Conservation (phyloP, 768 basidiomycete species). For the Kwoniella dejecticola region DNA sequence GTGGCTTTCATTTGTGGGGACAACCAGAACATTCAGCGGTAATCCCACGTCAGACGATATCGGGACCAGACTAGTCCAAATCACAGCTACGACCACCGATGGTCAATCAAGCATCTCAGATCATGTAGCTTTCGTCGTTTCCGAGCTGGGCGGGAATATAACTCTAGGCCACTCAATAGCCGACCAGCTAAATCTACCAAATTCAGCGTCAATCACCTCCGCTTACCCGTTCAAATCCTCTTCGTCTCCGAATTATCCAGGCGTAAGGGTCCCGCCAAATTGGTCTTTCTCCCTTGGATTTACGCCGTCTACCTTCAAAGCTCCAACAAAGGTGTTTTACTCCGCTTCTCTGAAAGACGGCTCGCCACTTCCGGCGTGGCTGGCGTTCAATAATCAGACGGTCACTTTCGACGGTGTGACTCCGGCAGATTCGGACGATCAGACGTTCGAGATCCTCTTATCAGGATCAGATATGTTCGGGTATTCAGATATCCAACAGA, state of each 20-base stretch:
- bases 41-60: slow-evolving; percentile 66
- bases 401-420: slow-evolving; percentile 78
- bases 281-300: slow-evolving; percentile 95
- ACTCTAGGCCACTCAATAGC: slow-evolving; percentile 63
- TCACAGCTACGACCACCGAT: slow-evolving; percentile 65
- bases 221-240: slow-evolving; percentile 63
- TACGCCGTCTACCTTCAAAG: slow-evolving; percentile 64
- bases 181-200: slow-evolving; percentile 66
- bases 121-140: slow-evolving; percentile 53
- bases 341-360: slow-evolving; percentile 67
- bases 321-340: slow-evolving; percentile 63
- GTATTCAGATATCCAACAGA: slow-evolving; percentile 64
- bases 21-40: slow-evolving; percentile 66
- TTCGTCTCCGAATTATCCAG: slow-evolving; percentile 59
- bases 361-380: slow-evolving; percentile 72
- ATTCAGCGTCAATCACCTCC: slow-evolving; percentile 69
- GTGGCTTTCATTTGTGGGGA: slow-evolving; percentile 75
- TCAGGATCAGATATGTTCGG: slow-evolving; percentile 74
- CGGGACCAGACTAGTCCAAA: slow-evolving; percentile 60
- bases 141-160: slow-evolving; percentile 58
- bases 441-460: slow-evolving; percentile 62
- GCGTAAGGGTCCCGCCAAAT: slow-evolving; percentile 70
- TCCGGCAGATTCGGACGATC: slow-evolving; percentile 59
- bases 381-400: slow-evolving; percentile 67
- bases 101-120: slow-evolving; percentile 60